A percentile compares a stretch with the other conserved stretches of the same genome.
phyloP scores from a whole-genome alignment of 345 rosid genomes.

The Sisymbrium altissimum region DNA sequence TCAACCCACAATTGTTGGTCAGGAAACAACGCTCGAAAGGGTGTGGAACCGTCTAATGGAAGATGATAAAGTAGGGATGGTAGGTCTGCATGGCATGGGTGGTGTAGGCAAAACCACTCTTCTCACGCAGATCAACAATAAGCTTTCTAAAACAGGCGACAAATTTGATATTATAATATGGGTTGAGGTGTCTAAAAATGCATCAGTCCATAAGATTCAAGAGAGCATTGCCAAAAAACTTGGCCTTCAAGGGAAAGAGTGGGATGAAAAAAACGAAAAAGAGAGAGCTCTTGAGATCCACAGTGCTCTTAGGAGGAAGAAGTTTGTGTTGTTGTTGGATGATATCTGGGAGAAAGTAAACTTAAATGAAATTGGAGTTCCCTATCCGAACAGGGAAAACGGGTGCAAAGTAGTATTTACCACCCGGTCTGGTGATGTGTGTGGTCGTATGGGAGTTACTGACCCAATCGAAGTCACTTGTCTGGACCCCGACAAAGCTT shows the following conservation, averaged over 20 bases:
- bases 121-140: neutral
- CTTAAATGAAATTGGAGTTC: neutral
- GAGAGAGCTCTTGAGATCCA: neutral
- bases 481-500: neutral
- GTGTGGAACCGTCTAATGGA: slow-evolving; percentile 1
- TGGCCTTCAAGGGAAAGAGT: neutral
- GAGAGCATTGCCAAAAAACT: neutral
- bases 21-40: neutral
- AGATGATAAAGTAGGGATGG: neutral
- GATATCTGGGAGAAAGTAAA: too few relatives aligned
- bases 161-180: neutral
- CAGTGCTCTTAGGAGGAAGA: neutral
- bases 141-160: neutral
- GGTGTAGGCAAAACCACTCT: too few relatives aligned
- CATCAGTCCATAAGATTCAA: neutral
- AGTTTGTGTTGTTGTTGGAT: too few relatives aligned
- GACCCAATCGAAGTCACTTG: neutral
- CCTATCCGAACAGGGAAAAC: neutral
- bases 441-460: neutral
- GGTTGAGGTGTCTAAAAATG: neutral
- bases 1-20: slow-evolving; percentile 1
- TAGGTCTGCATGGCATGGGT: neutral
- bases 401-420: slow-evolving; percentile 20
- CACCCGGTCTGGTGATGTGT: slow-evolving; percentile 17
- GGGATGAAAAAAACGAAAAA: neutral